Percentiles rank a stretch among this genome's conserved stretches.
These are phyloP conservation scores for Piloderma croceum DNA, from an alignment of 768 basidiomycete genomes.

Conservation along the genomic window DNA sequence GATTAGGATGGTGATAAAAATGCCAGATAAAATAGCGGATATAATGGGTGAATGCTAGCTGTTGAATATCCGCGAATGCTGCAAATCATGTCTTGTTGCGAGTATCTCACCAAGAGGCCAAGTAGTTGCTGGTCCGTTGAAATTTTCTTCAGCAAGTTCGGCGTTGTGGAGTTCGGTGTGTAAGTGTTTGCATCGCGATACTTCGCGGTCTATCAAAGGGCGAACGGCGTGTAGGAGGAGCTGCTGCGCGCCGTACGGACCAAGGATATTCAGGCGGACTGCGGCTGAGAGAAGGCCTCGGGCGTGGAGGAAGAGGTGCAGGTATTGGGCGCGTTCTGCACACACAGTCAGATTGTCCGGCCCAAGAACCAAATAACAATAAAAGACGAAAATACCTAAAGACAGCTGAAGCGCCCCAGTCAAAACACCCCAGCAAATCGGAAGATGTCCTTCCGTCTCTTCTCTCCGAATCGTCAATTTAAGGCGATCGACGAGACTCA, in stretches of 20 bases:
- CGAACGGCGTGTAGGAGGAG: conserved; percentile 68
- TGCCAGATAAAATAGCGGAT: conserved; percentile 4
- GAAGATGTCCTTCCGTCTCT: conserved; percentile 73
- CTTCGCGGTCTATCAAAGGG: conserved; percentile 57
- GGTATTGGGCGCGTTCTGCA: conserved; percentile 74
- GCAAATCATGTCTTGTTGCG: conserved; percentile 83
- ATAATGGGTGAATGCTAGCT: conserved; percentile 35
- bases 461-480: conserved; percentile 65
- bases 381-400: conserved; percentile 44
- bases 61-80: conserved; percentile 97
- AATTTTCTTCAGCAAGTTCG: conserved; percentile 14
- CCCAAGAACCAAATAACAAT: conserved; percentile 2
- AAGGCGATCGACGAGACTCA: conserved; percentile 53
- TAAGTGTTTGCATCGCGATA: conserved; percentile 38
- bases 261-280: conserved; percentile 85
- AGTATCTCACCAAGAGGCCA: conserved; percentile 97
- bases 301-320: conserved; percentile 91
- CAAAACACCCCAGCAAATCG: conserved; percentile 86
- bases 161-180: conserved; percentile 37
- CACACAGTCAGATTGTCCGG: conserved; percentile 1
- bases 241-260: conserved; percentile 90
- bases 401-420: conserved; percentile 71
- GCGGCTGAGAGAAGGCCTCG: conserved; percentile 87
- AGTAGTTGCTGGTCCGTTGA: conserved; percentile 73
- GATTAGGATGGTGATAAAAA: conserved; percentile 3